Conservation (phyloP, 202 grass and related monocot species). For the Musa balbisiana region DNA sequence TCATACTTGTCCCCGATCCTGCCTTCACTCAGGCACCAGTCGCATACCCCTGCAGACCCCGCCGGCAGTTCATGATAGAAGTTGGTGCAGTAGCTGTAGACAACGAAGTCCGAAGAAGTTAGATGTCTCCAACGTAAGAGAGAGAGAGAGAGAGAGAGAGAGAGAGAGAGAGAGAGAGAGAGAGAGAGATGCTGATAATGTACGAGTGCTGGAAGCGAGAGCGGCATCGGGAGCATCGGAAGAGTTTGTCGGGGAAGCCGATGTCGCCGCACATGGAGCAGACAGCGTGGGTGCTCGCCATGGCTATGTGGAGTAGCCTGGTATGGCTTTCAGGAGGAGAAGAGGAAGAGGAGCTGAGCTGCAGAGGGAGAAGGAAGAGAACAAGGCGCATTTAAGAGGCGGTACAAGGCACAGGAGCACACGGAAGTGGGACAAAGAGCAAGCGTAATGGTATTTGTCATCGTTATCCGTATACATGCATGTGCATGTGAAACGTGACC, state of each 20-base stretch:
- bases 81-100: slow-evolving; percentile 82
- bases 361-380: neutral
- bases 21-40: slow-evolving; percentile 72
- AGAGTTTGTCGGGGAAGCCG: slow-evolving; percentile 90
- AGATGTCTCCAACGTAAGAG: neutral
- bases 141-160: neutral
- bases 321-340: neutral
- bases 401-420: neutral
- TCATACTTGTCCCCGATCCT: neutral
- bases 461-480: too few relatives aligned
- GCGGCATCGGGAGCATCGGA: slow-evolving; percentile 66
- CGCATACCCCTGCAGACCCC: slow-evolving; percentile 40
- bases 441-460: neutral
- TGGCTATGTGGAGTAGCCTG: slow-evolving; percentile 25
- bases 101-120: neutral
- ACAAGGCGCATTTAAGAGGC: too few relatives aligned
- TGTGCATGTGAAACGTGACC: neutral
- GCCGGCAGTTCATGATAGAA: slow-evolving; percentile 51
- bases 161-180: neutral
- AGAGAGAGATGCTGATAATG: neutral
- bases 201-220: slow-evolving; percentile 86
- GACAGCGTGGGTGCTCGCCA: slow-evolving; percentile 44
- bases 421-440: neutral
- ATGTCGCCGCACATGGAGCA: slow-evolving; percentile 98
- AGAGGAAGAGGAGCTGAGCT: neutral